These are phyloP conservation scores for Saitozyma podzolica DNA, from an alignment of 768 basidiomycete genomes.

Conservation along the genomic window DNA sequence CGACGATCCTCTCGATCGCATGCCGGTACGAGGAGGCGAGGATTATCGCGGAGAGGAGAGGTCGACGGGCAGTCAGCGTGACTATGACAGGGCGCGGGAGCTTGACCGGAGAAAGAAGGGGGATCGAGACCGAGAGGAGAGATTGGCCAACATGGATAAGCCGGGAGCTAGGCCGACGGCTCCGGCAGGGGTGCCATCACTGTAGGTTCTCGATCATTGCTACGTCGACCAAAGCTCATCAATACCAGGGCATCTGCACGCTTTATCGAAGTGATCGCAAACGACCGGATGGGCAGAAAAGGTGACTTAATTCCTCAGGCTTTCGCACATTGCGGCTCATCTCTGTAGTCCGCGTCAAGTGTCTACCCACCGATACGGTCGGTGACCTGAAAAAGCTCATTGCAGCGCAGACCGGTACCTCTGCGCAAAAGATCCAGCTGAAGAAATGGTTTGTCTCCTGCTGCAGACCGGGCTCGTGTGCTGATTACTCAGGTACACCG, in stretches of 20 bases:
- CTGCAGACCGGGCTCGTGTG: background rate
- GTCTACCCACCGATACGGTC: constrained; percentile 86
- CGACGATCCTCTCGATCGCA: constrained; percentile 38
- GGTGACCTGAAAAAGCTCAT: constrained; percentile 97
- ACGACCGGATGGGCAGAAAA: constrained; percentile 92
- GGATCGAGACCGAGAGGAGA: constrained; percentile 12
- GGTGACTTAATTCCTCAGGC: constrained; percentile 57
- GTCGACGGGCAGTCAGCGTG: constrained; percentile 12
- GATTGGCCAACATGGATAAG: constrained; percentile 27
- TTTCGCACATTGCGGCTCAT: background rate
- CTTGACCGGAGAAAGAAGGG: constrained; percentile 1
- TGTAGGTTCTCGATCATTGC: background rate
- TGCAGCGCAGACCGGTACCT: constrained; percentile 91
- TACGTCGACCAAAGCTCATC: background rate
- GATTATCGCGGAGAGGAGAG: constrained; percentile 12
- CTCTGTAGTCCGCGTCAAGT: constrained; percentile 82
- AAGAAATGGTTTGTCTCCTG: constrained; percentile 82
- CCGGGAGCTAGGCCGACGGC: constrained; percentile 5
- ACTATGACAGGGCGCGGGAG: constrained; percentile 11
- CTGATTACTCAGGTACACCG: constrained; percentile 70
- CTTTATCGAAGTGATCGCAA: constrained; percentile 75
- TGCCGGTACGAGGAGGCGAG: constrained; percentile 29
- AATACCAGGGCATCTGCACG: constrained; percentile 14
- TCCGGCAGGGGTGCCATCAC: constrained; percentile 11
- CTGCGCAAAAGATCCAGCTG: constrained; percentile 77